These are phyloP conservation scores for Gleditsia sinensis DNA, from an alignment of 306 rosid species.

Conservation along the genomic window DNA sequence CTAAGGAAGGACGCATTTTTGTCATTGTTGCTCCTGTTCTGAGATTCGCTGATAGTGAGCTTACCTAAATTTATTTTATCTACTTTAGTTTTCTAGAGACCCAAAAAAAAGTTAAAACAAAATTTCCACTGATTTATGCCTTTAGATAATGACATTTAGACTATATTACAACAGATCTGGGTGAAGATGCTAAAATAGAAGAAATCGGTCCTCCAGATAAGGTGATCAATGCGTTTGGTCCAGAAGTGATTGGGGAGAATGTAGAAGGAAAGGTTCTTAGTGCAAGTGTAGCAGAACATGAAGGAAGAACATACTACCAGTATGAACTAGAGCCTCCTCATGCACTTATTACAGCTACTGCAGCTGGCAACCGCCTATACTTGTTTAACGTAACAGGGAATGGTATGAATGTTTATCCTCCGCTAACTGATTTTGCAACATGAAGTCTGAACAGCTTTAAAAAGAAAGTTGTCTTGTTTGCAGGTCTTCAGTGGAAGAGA, in stretches of 20 bases:
- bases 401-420: conserved; percentile 50
- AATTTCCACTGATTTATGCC: background rate
- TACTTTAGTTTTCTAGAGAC: conserved; percentile 5
- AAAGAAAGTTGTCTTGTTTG: conserved; percentile 35
- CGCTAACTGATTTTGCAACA: conserved; percentile 10
- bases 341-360: conserved; percentile 84
- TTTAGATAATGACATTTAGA: conserved; percentile 25
- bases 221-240: conserved; percentile 92
- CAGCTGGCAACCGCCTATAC: conserved; percentile 96
- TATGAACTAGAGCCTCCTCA: conserved; percentile 98
- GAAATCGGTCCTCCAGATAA: conserved; percentile 84
- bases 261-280: conserved; percentile 91
- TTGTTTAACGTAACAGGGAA: conserved; percentile 79
- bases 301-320: conserved; percentile 90
- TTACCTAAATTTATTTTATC: conserved; percentile 1
- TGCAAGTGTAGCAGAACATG: conserved; percentile 59
- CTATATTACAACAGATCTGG: conserved; percentile 53
- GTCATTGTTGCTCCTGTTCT: conserved; percentile 95
- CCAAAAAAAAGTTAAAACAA: conserved; percentile 22
- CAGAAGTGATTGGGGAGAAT: conserved; percentile 91
- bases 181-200: conserved; percentile 84
- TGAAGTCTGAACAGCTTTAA: conserved; percentile 25
- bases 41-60: conserved; percentile 81
- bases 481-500: conserved; percentile 99
- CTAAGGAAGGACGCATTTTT: conserved; percentile 83